Evolutionary conservation across 2,329 filamentous ascomycete species (phyloP), one percentile per base, ranked within the genome.

Genomic region (Pseudomassariella vexata): DNA sequence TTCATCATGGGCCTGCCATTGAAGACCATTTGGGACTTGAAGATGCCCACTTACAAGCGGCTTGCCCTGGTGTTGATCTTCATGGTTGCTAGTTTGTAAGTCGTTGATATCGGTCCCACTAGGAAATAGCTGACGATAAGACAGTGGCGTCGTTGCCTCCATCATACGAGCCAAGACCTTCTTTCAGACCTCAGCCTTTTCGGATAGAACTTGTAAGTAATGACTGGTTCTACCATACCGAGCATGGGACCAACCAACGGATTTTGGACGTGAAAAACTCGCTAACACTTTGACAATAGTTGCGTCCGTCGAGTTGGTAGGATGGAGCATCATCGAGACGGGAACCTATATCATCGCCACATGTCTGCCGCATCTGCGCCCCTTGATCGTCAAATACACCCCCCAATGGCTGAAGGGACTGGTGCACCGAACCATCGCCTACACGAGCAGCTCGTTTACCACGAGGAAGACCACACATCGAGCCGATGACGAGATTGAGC

Each of bases 71-170:
- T 49, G 4, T 27, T 43, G 2, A 44, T 53, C 16, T 53, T 53
- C 18, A 15, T 42, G n/a, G 36, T 52, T 4, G 49, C 42, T 3
- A 49, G 48, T 28, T 51, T 51, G 48, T 49, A 28, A 37, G 45
- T 32, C 5, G 5, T 15, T 19, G n/a, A n/a, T n/a, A n/a, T 21
- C n/a, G 11, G 9, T 3, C 9, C 19, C 18, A 5, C n/a, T 4
- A 12, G 12, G 7, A 3, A 4, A 16, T 5, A 9, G 12, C 1
- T 6, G n/a, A 11, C 34, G 37, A n/a, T 38, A 24, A 14, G 12
- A 24, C n/a, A 49, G 46, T 24, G 47, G 47, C 10, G 41, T 48
- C 8, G 27, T 48, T 1, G 39, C 47, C 3, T 46, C 44, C n/a
- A 30, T 46, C 7, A 34, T 48, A 9, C 41, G 47, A 2, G 38